Percentiles rank a stretch among this genome's conserved stretches.
Evolutionary conservation across 2,329 filamentous ascomycete genomes (phyloP).

Genomic region (Cryphonectria japonica): DNA sequence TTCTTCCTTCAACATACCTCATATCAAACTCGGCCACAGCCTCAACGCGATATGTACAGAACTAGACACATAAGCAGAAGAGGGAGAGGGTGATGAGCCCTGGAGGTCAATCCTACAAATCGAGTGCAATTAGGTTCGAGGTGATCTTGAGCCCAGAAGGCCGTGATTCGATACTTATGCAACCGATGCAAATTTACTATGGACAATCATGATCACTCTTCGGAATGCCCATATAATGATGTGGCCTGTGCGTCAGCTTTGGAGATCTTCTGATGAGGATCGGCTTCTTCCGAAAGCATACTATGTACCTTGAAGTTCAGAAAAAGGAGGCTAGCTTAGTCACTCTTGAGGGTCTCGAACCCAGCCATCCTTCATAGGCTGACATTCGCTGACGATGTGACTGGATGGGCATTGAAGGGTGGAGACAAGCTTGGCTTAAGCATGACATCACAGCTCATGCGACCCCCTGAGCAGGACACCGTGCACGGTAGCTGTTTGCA

Average conservation of each 20-base stretch:
- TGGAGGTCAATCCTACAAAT: neutral
- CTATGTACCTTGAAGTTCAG: neutral
- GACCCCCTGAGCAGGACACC: neutral
- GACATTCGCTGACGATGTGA: constrained; percentile 23
- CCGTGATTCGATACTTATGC: neutral
- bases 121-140: neutral
- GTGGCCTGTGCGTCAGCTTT: neutral
- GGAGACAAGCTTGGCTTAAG: neutral
- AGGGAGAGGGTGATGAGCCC: neutral
- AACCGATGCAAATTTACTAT: neutral
- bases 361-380: constrained; percentile 6
- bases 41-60: neutral
- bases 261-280: neutral
- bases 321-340: constrained; percentile 2
- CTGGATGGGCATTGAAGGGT: constrained; percentile 12
- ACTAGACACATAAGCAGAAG: neutral
- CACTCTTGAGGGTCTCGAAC: neutral
- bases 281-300: neutral
- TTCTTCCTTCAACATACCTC: neutral
- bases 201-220: neutral
- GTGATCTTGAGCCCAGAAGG: neutral
- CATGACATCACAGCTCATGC: constrained; percentile 21
- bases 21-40: neutral
- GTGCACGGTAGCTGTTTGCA: neutral
- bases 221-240: too few relatives aligned